Base-by-base conservation (phyloP, 2,329 filamentous ascomycete genomes). In the Ophiostoma himal-ulmi region DNA sequence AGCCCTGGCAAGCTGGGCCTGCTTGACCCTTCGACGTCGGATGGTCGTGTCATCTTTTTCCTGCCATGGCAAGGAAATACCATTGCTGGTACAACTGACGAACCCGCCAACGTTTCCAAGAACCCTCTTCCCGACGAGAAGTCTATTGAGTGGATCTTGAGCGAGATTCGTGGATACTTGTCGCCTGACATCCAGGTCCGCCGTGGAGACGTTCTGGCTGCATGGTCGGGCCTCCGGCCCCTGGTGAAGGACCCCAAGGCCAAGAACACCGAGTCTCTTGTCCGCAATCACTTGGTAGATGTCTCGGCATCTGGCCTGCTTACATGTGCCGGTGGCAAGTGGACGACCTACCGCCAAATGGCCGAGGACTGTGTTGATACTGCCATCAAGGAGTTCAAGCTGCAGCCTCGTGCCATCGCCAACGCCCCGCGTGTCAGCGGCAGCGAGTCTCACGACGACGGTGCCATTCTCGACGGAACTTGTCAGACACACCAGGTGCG, bases 311-410 rank as follows among this genome's bases (percentile, higher is more conserved):
- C 90, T 1, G 91, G 91, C 17, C 85, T 94, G 20, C 82, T 94
- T 74, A 94, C 91, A 69, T 93, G 91, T 79, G 91, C 91, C 41
- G 91, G 91, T 75, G 92, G 91, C 72, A 94, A 94, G 81, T 94
- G 91, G 92, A 94, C 91, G 10, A 94, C 91, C 10, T 94, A 94
- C 81, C 90, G 91, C 70, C 90, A 94, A 77, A 94, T 94, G 92
- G 90, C 92, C 69, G 90, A 94, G 78, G 91, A 94, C 76, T 90
- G 91, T 66, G 91, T 94, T 73, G 91, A 94, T 76, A 88, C 92
- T 76, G 91, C 91, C 37, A 85, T 93, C 80, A 82, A 84, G 73
- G 82, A 85, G 69, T 93, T 92, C 77, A 78, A 81, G 54, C 83
- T 94, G 39, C 79, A 82, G 65, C 81, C 90, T 3, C 79, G 79